A percentile compares a stretch with the other conserved stretches of the same genome.
Evolutionary conservation across 2,329 filamentous ascomycete species (phyloP).

Genomic region (Aspergillus oerlinghausenensis): DNA sequence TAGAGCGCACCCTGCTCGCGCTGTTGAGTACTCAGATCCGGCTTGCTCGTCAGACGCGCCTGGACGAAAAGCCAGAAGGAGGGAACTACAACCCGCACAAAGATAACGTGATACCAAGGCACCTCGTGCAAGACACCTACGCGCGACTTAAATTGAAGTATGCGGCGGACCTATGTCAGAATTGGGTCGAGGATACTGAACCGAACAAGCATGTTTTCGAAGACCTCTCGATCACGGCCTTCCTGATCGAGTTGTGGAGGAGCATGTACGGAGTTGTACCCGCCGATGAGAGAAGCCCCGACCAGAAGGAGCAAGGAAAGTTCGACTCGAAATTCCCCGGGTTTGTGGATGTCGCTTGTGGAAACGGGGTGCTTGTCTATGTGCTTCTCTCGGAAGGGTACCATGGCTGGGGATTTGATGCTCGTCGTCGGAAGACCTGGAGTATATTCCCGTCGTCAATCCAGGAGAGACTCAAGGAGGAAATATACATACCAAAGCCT

Average conservation of each 20-base stretch:
- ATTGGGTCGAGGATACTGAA: constrained; percentile 83
- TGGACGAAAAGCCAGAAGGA: constrained; percentile 31
- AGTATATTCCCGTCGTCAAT: constrained; percentile 56
- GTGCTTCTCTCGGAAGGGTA: constrained; percentile 79
- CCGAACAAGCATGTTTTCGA: constrained; percentile 93
- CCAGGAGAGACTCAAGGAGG: constrained; percentile 51
- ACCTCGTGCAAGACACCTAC: constrained; percentile 77
- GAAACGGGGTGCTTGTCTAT: constrained; percentile 85
- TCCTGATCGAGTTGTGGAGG: constrained; percentile 85
- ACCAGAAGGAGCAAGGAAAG: constrained; percentile 14
- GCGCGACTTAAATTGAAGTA: constrained; percentile 73
- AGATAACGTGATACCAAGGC: constrained; percentile 73
- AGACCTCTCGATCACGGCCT: constrained; percentile 84
- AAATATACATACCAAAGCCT: constrained; percentile 56
- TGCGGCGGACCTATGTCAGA: constrained; percentile 63
- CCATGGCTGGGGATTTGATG: constrained; percentile 85
- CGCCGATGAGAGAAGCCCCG: constrained; percentile 11
- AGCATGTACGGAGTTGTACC: constrained; percentile 63
- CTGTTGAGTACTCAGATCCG: constrained; percentile 36
- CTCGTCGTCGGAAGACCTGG: constrained; percentile 82
- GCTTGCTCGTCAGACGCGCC: constrained; percentile 24
- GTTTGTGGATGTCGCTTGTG: constrained; percentile 94
- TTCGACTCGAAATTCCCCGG: constrained; percentile 60
- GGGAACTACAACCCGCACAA: constrained; percentile 76
- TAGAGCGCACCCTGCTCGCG: constrained; percentile 36